Evolutionary conservation across 2,329 filamentous ascomycete species (phyloP).

Genomic region (Apiospora malaysiana): DNA sequence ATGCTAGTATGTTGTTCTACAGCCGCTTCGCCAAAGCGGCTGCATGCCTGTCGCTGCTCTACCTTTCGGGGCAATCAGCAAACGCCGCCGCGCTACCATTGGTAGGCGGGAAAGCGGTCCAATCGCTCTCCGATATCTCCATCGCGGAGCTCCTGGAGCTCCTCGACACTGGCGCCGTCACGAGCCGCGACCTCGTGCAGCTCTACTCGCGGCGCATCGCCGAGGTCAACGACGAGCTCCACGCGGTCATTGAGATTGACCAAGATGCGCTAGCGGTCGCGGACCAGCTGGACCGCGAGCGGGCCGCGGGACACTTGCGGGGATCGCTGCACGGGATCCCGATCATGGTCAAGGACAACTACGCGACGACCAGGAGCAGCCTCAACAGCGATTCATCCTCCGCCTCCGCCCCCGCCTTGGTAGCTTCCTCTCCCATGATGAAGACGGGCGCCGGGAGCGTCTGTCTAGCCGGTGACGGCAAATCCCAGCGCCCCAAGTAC

Average conservation of each 20-base stretch:
- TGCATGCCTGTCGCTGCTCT: not conserved
- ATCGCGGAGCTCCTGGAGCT: slow-evolving; percentile 25
- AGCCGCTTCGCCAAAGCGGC: not conserved
- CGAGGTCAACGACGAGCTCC: slow-evolving; percentile 36
- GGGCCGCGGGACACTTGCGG: slow-evolving; percentile 33
- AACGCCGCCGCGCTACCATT: not conserved
- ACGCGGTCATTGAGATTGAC: slow-evolving; percentile 44
- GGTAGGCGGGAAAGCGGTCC: not conserved
- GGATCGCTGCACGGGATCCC: slow-evolving; percentile 66
- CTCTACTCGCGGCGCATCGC: slow-evolving; percentile 34
- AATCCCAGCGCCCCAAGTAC: not conserved
- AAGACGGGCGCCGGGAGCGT: slow-evolving; percentile 26
- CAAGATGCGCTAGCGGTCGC: slow-evolving; percentile 43
- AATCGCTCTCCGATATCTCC: slow-evolving; percentile 27
- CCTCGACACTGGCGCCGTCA: slow-evolving; percentile 26
- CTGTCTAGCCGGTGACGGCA: slow-evolving; percentile 21
- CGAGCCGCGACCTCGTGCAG: slow-evolving; percentile 28
- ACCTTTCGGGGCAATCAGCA: not conserved
- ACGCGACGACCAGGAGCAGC: slow-evolving; percentile 60
- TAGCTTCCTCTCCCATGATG: slow-evolving; percentile 49
- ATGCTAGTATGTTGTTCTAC: not conserved
- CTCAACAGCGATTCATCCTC: slow-evolving; percentile 6
- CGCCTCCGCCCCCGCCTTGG: too few relatives aligned
- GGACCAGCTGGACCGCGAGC: slow-evolving; percentile 38
- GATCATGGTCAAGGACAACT: slow-evolving; percentile 70